Evolutionary conservation across 345 rosid genomes (phyloP), one percentile per base, ranked within the genome.

Genomic region (Turnera subulata): DNA sequence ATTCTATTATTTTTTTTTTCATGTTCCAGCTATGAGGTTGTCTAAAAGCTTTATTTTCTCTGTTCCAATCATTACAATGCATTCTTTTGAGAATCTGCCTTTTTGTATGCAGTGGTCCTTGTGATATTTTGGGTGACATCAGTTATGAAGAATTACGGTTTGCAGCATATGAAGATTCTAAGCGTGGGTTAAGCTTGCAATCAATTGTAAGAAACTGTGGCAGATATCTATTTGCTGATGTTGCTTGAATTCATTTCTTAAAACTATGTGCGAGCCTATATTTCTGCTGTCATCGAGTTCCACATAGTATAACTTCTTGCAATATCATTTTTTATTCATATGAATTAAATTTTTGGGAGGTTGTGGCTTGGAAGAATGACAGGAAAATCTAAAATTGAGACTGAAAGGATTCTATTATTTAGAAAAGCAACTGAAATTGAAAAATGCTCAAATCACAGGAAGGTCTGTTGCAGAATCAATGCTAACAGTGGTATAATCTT

Each of bases 71-170:
- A 6, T 16, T 25, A 15, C 45, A 11, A 6, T 42, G n/a, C 7
- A 37, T 39, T 25, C 15, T 50, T 40, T 29, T n/a, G 35, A 55
- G 29, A 16, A 18, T 48, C 19, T 24, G 25, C 21, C 13, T 6
- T 39, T 33, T 50, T 50, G 68, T 52, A 48, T 59, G 56, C 78
- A 93, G 96, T 64, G 71, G 61, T 60, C 84, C 84, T 11, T 89
- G 96, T 67, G 97, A 93, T 46, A 67, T 93, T 42, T 50, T 50
- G 33, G 94, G 91, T 17, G 97, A 87, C 72, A 61, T 82, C 64
- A 83, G 90, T 79, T 79, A 63, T 56, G 99, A 89, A 75, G 99
- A 93, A 79, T 61, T 89, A 76, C 78, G 82, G 50, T 85, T 86
- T 11, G 75, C 72, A 47, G 91, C 97, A 32, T 93, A 87, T 59